These are phyloP conservation scores for Puccinia hordei DNA, from an alignment of 1,284 basidiomycete species.

Conservation along the genomic window DNA sequence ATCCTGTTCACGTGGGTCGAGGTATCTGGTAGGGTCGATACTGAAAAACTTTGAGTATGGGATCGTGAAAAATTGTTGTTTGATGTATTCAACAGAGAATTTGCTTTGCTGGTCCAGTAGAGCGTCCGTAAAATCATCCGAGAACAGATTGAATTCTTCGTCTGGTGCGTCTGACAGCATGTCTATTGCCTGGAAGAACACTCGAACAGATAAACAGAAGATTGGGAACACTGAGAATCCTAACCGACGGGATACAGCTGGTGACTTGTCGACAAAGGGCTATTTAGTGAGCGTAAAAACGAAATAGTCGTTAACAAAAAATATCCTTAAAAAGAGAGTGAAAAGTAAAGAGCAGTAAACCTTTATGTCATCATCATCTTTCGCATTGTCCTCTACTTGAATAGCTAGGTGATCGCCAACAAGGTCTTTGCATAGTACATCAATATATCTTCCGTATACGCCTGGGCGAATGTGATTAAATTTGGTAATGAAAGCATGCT, in stretches of 20 bases:
- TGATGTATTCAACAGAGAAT: slow-evolving; percentile 28
- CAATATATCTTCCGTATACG: slow-evolving; percentile 92
- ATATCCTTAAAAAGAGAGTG: slow-evolving; percentile 9
- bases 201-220: slow-evolving; percentile 83
- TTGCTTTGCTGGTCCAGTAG: neutral
- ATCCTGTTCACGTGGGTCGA: neutral
- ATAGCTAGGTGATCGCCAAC: slow-evolving; percentile 74
- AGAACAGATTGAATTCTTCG: slow-evolving; percentile 59
- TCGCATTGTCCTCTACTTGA: slow-evolving; percentile 70
- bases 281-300: slow-evolving; percentile 61
- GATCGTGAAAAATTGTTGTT: slow-evolving; percentile 2
- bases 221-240: slow-evolving; percentile 92
- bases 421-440: slow-evolving; percentile 92
- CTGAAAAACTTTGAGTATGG: neutral
- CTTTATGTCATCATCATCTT: slow-evolving; percentile 11
- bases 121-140: neutral
- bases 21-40: neutral
- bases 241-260: slow-evolving; percentile 85
- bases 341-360: slow-evolving; percentile 4
- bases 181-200: slow-evolving; percentile 74
- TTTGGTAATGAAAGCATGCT: slow-evolving; percentile 99
- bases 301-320: slow-evolving; percentile 34
- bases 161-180: slow-evolving; percentile 65
- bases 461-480: slow-evolving; percentile 90
- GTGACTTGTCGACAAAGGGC: slow-evolving; percentile 90